Percentiles rank a stretch among this genome's conserved stretches.
These are phyloP conservation scores for Phytophthora aleatoria DNA, from an alignment of 352 stramenopile species.

Conservation along the genomic window DNA sequence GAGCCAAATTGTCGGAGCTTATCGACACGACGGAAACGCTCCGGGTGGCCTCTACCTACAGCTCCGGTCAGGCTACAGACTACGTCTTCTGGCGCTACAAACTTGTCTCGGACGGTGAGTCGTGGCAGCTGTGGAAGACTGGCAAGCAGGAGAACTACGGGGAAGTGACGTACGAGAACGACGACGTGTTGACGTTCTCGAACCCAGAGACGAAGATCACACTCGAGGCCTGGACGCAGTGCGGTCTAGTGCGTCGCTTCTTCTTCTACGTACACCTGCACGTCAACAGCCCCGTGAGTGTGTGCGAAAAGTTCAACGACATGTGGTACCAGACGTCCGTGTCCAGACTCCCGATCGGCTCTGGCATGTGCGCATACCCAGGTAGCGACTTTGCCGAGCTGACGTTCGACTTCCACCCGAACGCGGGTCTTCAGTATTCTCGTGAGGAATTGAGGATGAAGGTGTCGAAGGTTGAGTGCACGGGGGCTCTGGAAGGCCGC, in stretches of 20 bases:
- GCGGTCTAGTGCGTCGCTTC: slow-evolving; percentile 49
- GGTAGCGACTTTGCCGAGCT: slow-evolving; percentile 70
- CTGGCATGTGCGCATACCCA: slow-evolving; percentile 53
- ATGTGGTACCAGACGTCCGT: slow-evolving; percentile 74
- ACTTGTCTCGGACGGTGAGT: slow-evolving; percentile 35
- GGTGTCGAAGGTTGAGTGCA: slow-evolving; percentile 52
- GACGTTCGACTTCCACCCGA: slow-evolving; percentile 66
- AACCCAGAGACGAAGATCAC: slow-evolving; percentile 50
- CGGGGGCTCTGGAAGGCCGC: slow-evolving; percentile 36
- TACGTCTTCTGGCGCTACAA: slow-evolving; percentile 78
- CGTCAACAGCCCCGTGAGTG: slow-evolving; percentile 43
- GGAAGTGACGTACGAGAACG: slow-evolving; percentile 20
- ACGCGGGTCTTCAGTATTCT: slow-evolving; percentile 45
- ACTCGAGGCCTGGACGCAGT: slow-evolving; percentile 67
- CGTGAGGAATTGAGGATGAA: slow-evolving; percentile 42
- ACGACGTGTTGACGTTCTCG: slow-evolving; percentile 41
- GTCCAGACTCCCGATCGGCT: slow-evolving; percentile 35
- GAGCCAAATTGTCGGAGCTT: slow-evolving; percentile 40
- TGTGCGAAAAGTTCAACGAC: slow-evolving; percentile 59
- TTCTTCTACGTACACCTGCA: slow-evolving; percentile 61
- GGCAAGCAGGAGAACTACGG: slow-evolving; percentile 13
- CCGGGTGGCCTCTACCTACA: slow-evolving; percentile 16
- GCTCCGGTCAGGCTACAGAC: slow-evolving; percentile 20
- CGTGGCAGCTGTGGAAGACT: slow-evolving; percentile 56
- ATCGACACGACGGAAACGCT: slow-evolving; percentile 38